Conservation (phyloP, 495 filamentous ascomycete genomes). For the Delitschia confertaspora region DNA sequence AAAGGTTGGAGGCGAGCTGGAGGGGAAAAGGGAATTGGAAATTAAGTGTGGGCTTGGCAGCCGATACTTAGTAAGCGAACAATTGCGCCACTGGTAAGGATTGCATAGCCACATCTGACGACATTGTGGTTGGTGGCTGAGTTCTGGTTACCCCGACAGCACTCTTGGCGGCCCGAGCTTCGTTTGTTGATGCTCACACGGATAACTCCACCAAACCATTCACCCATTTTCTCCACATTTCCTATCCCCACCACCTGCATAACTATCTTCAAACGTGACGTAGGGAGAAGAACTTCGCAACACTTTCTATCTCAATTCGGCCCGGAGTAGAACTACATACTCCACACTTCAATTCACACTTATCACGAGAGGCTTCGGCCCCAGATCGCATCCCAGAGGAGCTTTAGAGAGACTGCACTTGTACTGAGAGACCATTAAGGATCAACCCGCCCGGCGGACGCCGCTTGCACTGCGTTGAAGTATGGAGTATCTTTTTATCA, state of each 20-base stretch:
- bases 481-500: constrained; percentile 30
- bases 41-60: constrained; percentile 18
- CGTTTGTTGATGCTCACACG: constrained; percentile 6
- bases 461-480: constrained; percentile 72
- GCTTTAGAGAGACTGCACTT: constrained; percentile 24
- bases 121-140: too few species aligned
- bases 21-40: constrained; percentile 2
- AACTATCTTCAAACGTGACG: too few species aligned
- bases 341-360: constrained; percentile 1
- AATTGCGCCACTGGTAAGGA: constrained; percentile 2
- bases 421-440: constrained; percentile 33
- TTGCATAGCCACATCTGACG: too few species aligned
- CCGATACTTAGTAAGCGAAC: constrained; percentile 8
- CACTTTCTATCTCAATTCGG: constrained; percentile 1
- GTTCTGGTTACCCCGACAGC: constrained; percentile 24
- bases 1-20: constrained; percentile 11
- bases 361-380: constrained; percentile 18
- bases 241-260: background rate
- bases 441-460: constrained; percentile 50
- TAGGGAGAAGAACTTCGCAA: background rate
- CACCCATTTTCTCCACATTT: constrained; percentile 1
- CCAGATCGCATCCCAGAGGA: constrained; percentile 18
- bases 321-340: constrained; percentile 1
- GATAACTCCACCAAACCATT: constrained; percentile 1
- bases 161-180: too few species aligned